Conservation (phyloP, 202 grass and related monocot species). For the Panicum virgatum region DNA sequence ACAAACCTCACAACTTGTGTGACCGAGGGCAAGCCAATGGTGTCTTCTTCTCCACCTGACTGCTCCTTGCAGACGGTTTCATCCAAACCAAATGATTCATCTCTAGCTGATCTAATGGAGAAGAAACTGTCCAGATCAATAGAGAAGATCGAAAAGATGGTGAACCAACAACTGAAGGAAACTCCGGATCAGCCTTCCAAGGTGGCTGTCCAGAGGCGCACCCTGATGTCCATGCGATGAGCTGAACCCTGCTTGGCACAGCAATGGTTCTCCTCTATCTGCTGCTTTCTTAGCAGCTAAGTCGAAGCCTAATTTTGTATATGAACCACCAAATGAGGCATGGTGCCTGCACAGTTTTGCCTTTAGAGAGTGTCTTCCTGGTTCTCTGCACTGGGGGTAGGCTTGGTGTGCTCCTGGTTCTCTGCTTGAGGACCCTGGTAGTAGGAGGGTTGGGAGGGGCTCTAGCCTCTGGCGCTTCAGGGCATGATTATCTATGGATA, state of each 20-base stretch:
- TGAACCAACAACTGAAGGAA: slow-evolving; percentile 54
- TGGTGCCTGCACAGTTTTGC: slow-evolving; percentile 17
- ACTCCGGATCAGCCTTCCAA: slow-evolving; percentile 50
- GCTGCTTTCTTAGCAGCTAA: slow-evolving; percentile 36
- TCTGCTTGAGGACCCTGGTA: slow-evolving; percentile 44
- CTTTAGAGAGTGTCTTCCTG: not conserved
- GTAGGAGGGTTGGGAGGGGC: not conserved
- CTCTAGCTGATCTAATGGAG: slow-evolving; percentile 37
- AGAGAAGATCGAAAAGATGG: slow-evolving; percentile 67
- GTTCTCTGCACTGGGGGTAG: slow-evolving; percentile 45
- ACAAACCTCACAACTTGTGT: slow-evolving; percentile 21
- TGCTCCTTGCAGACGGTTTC: slow-evolving; percentile 43
- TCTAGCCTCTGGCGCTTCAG: slow-evolving; percentile 26
- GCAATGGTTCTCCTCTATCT: not conserved
- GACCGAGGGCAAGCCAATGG: slow-evolving; percentile 16
- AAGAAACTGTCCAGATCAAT: slow-evolving; percentile 63
- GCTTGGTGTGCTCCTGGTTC: not conserved
- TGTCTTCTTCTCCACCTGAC: slow-evolving; percentile 31
- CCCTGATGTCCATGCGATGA: slow-evolving; percentile 77
- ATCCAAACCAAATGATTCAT: slow-evolving; percentile 33
- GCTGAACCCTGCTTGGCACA: slow-evolving; percentile 19
- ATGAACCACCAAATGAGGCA: not conserved
- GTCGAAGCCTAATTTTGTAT: not conserved
- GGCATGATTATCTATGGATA: slow-evolving; percentile 24
- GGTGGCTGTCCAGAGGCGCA: slow-evolving; percentile 43